Conservation (phyloP, 2,329 filamentous ascomycete species). For the Didymella pomorum region DNA sequence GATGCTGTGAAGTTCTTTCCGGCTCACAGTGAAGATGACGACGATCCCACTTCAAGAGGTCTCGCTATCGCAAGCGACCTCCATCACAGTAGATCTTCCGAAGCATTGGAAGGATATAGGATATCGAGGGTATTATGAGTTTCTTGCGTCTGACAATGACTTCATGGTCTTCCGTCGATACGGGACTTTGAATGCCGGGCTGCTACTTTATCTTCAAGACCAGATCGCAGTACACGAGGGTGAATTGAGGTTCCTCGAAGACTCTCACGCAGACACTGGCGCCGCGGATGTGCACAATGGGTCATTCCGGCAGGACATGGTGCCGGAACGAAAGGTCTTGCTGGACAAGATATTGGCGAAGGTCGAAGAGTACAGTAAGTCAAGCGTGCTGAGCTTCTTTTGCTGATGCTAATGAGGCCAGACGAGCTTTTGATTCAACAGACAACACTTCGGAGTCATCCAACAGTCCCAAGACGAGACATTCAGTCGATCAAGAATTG, state of each 20-base stretch:
- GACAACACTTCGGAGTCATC: too few relatives aligned
- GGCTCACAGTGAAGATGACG: too few relatives aligned
- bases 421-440: too few relatives aligned
- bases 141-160: conserved; percentile 1
- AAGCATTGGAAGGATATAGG: conserved; percentile 2
- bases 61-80: too few relatives aligned
- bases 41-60: too few relatives aligned
- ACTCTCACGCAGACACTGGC: too few relatives aligned
- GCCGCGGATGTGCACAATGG: not conserved
- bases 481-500: too few relatives aligned
- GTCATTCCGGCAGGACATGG: not conserved
- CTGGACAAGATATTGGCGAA: not conserved
- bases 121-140: not conserved
- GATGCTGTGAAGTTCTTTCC: too few relatives aligned
- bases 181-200: not conserved
- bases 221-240: not conserved
- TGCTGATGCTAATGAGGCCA: too few relatives aligned
- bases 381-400: too few relatives aligned
- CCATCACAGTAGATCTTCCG: too few relatives aligned
- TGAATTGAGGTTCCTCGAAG: not conserved
- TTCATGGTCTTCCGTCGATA: not conserved
- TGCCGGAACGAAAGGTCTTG: not conserved
- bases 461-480: too few relatives aligned
- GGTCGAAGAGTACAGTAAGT: conserved; percentile 1
- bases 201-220: not conserved